Conservation (phyloP, 108 stramenopile genomes). For the Craspedostauros australis region DNA sequence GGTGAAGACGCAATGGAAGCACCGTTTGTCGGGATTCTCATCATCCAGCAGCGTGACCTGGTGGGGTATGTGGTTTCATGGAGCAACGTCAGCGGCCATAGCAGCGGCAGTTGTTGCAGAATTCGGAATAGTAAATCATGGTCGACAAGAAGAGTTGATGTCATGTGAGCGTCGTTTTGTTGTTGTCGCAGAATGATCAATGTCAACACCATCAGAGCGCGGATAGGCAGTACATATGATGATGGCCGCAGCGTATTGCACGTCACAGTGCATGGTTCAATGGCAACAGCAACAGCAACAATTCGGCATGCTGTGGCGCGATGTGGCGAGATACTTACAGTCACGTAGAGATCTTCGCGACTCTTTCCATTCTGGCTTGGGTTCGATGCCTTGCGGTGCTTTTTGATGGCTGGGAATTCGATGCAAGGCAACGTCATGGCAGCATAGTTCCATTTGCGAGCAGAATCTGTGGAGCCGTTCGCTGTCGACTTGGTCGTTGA, state of each 20-base stretch:
- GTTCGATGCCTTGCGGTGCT: slow-evolving; percentile 2
- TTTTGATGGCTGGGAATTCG: slow-evolving; percentile 26
- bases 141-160: no score
- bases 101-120: not conserved
- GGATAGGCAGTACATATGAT: no score
- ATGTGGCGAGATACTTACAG: slow-evolving; percentile 14
- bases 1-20: slow-evolving; percentile 72
- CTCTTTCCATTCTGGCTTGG: not conserved
- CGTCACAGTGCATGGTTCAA: slow-evolving; percentile 6
- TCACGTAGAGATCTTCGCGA: slow-evolving; percentile 8
- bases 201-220: no score
- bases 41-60: slow-evolving; percentile 65
- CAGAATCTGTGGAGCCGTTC: not conserved
- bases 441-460: slow-evolving; percentile 6
- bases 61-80: not conserved
- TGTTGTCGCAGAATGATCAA: no score
- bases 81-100: not conserved
- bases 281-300: not conserved
- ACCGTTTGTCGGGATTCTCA: slow-evolving; percentile 59
- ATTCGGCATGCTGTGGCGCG: not conserved
- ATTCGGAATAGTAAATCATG: not conserved
- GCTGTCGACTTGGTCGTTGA: not conserved
- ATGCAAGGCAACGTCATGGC: slow-evolving; percentile 46
- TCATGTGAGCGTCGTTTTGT: no score
- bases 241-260: no score